Evolutionary conservation across 495 filamentous ascomycete genomes (phyloP).

Genomic region (Hypoxylon cercidicola): DNA sequence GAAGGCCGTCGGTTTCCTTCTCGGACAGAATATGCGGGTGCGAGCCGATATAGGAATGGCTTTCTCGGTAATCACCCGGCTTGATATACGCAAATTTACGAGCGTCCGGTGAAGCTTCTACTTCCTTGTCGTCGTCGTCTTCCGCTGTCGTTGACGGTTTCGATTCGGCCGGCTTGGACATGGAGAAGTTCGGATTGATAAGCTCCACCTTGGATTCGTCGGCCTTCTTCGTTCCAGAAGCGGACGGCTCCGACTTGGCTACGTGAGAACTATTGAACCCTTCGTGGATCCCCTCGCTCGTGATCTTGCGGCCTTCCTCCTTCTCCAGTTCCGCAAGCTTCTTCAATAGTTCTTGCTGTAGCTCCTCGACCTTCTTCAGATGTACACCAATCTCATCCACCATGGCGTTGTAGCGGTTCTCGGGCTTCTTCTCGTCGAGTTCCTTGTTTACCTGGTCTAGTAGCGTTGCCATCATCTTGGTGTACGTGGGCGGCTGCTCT

Average conservation of each 20-base stretch:
- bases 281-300: conserved; percentile 89
- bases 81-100: conserved; percentile 83
- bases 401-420: conserved; percentile 75
- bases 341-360: conserved; percentile 76
- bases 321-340: conserved; percentile 86
- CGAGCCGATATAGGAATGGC: conserved; percentile 75
- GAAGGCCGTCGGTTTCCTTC: conserved; percentile 88
- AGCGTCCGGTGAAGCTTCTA: conserved; percentile 79
- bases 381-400: conserved; percentile 79
- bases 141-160: conserved; percentile 49
- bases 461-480: conserved; percentile 92
- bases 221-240: conserved; percentile 55
- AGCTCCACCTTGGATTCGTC: conserved; percentile 75
- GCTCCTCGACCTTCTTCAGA: conserved; percentile 74
- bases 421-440: conserved; percentile 73
- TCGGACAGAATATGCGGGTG: conserved; percentile 84
- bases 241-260: conserved; percentile 62
- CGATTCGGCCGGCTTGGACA: conserved; percentile 31
- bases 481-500: conserved; percentile 81
- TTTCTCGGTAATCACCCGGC: conserved; percentile 75
- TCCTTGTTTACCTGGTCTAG: conserved; percentile 95
- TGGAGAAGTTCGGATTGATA: conserved; percentile 72
- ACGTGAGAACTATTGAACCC: conserved; percentile 89
- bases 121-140: conserved; percentile 74
- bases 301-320: conserved; percentile 90